Base-by-base conservation (phyloP, 2,329 filamentous ascomycete species). In the Calonectria leucothoes region DNA sequence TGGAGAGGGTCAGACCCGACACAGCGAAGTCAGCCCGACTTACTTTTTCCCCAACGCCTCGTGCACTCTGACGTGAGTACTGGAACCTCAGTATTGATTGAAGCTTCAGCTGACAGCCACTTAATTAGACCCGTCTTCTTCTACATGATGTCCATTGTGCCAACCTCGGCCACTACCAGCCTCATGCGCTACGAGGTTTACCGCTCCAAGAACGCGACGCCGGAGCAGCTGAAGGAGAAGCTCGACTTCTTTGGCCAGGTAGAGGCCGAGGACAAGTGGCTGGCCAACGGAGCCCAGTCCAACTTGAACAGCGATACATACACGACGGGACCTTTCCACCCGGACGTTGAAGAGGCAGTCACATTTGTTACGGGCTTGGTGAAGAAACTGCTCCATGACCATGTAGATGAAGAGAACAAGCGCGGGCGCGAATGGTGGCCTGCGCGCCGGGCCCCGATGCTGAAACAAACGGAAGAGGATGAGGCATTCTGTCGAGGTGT, bases 281-380 rank as follows among this genome's bases (percentile, higher is more conserved):
- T 93, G 15, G 92, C 91, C 83, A 85, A 87, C 74, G 86, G 86
- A 17, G 88, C 89, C 1, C 91, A 93, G 78, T 85, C 85, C 80
- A 93, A 93, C 81, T 85, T 93, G 74, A 89, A 91, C 80, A 86
- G 88, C 0, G 90, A 90, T 10, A 86, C 92, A 59, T 93, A 91
- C 74, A 84, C 91, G 77, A 92, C 90, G 76, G 91, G 91, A 65
- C 88, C 91, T 78, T 84, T 93, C 80, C 91, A 93, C 80, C 90
- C 91, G 0, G 84, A 85, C 49, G 87, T 89, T 80, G 91, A 93
- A 81, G 89, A 90, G 80, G 89, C 37, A 17, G 70, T 72, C 55
- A 69, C 70, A 15, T 72, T 39, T 33, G 65, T 72, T 6, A 63
- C 55, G 14, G 35, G 45, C 6, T 17, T 72, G 15, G 65, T 72